Conservation (phyloP, 495 filamentous ascomycete species). For the Baudoinia panamericana region DNA sequence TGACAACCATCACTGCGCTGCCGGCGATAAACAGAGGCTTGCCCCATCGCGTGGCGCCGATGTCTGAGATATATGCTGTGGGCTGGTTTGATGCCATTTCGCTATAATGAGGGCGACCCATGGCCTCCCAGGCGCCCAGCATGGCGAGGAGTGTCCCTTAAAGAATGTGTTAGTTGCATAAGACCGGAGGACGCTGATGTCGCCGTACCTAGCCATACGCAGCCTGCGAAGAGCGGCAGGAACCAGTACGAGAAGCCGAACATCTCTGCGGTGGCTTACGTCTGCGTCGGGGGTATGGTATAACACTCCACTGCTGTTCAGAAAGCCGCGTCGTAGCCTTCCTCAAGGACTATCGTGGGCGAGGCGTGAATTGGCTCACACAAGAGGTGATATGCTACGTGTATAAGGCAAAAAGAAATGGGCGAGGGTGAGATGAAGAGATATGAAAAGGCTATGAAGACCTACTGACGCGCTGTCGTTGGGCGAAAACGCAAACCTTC, state of each 20-base stretch:
- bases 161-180: background rate
- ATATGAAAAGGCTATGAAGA: too few relatives aligned
- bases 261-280: conserved; percentile 15
- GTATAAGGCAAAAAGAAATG: too few relatives aligned
- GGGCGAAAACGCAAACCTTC: too few relatives aligned
- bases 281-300: too few relatives aligned
- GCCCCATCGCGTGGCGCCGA: conserved; percentile 53
- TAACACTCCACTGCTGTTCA: too few relatives aligned
- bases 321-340: too few relatives aligned
- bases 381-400: too few relatives aligned
- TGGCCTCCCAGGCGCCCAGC: conserved; percentile 54
- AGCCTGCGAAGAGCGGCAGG: conserved; percentile 18
- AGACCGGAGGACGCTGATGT: background rate
- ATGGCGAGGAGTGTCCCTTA: conserved; percentile 54
- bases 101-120: conserved; percentile 46
- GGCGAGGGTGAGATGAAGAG: too few relatives aligned
- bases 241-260: conserved; percentile 24
- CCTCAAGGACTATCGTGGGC: too few relatives aligned
- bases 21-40: conserved; percentile 85
- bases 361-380: too few relatives aligned
- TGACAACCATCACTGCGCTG: conserved; percentile 62
- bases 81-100: conserved; percentile 52
- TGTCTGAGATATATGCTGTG: conserved; percentile 54
- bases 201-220: conserved; percentile 20
- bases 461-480: too few relatives aligned